phyloP scores from a whole-genome alignment of 352 stramenopile genomes.

The Phytopythium helicoides region DNA sequence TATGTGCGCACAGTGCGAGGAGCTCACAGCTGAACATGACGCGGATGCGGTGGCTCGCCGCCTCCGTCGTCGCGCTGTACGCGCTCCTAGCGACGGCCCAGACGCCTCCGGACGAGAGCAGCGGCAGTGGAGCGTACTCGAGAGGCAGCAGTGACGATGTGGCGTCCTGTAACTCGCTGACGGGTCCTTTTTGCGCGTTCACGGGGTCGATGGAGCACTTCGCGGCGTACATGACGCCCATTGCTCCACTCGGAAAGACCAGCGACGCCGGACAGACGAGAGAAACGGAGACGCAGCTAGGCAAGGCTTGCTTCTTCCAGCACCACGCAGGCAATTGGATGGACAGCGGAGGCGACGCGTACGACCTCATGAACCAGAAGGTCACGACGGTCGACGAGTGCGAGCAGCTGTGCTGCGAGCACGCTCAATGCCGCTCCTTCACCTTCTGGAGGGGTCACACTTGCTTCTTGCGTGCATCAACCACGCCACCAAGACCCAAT shows the following conservation, averaged over 20 bases:
- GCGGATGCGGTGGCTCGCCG: neutral
- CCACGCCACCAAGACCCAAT: conserved; percentile 36
- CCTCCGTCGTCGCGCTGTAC: neutral
- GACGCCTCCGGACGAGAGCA: neutral
- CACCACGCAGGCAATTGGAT: conserved; percentile 67
- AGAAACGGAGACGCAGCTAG: neutral
- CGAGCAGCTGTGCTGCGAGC: conserved; percentile 58
- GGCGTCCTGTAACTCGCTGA: conserved; percentile 58
- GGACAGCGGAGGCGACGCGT: conserved; percentile 54
- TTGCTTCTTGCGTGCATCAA: conserved; percentile 61
- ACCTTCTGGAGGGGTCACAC: conserved; percentile 66
- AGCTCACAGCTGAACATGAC: neutral
- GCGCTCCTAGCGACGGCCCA: neutral
- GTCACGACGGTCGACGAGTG: conserved; percentile 61
- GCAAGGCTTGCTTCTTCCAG: conserved; percentile 65
- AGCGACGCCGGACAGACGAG: neutral
- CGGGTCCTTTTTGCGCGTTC: conserved; percentile 54
- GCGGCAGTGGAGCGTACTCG: neutral
- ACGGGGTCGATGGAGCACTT: conserved; percentile 32
- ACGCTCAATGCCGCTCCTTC: conserved; percentile 60
- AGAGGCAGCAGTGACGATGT: neutral
- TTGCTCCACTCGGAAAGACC: conserved; percentile 26
- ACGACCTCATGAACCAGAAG: conserved; percentile 60
- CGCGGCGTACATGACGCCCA: conserved; percentile 60
- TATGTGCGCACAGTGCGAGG: too few relatives aligned